Evolutionary conservation across 176 grass and related monocot species (phyloP), one percentile per base, ranked within the genome.

Genomic region (Oryza coarctata): DNA sequence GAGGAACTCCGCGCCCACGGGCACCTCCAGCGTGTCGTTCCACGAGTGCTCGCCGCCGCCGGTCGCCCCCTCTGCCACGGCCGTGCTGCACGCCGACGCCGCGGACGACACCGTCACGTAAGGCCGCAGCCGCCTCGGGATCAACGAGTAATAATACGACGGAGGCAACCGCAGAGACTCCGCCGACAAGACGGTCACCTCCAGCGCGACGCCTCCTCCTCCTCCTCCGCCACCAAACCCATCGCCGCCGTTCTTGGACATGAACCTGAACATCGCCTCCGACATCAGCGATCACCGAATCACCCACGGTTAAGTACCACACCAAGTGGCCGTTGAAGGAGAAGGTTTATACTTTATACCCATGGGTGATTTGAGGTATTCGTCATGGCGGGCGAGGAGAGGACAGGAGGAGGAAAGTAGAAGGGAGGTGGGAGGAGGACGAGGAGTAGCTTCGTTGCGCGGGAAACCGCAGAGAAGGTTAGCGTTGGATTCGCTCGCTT

Each of bases 121-220:
- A 4, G 96, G 96, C 13, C 92, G 87, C 18, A 95, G 87, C 30
- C 89, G 85, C 18, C 91, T 86, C 8, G 86, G 82, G 4, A 86
- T 82, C 18, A 92, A 64, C 32, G 82, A 88, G 66, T 73, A 70
- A 9, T 58, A 60, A 22, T 77, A 85, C 55, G 80, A 80, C 35
- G 90, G 89, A 14, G 89, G 88, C 5, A 86, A 80, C 40, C 86
- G 78, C 11, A 99, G 85, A 57, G 87, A 86, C 55, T 95, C 93
- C 10, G 96, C 93, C 2, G 93, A 95, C 30, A 99, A 85, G 1
- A 99, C 73, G 8, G 92, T 94, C 35, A 99, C 74, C 87, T 99
- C 97, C 22, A 99, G 91, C 27, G 57, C 80, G 7, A 91, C 70
- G 31, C 83, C 73, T 17, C 60, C 73, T 14, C 73, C 18, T 26